These are phyloP conservation scores for Aspergillus sclerotioniger DNA, from an alignment of 495 filamentous ascomycete genomes.

Conservation along the genomic window DNA sequence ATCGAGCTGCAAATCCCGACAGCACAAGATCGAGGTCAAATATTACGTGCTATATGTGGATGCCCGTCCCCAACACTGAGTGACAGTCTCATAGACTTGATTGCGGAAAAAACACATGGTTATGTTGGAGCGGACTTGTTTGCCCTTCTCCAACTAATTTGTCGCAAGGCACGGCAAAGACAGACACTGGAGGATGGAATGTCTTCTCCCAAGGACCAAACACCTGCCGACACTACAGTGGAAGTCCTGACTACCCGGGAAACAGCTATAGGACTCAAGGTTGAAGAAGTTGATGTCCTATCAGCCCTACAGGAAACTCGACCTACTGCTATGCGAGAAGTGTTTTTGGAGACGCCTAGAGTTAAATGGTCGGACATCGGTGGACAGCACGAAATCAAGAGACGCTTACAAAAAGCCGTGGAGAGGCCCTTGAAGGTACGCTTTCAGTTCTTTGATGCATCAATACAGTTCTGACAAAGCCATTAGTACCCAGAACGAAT, in stretches of 20 bases:
- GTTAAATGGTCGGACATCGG: constrained; percentile 89
- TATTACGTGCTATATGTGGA: constrained; percentile 55
- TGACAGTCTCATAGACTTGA: constrained; percentile 37
- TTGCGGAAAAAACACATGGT: constrained; percentile 63
- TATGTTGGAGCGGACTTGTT: constrained; percentile 66
- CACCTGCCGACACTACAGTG: not conserved
- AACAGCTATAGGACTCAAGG: constrained; percentile 22
- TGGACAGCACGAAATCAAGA: constrained; percentile 79
- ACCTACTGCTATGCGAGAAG: constrained; percentile 86
- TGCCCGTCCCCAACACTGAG: constrained; percentile 27
- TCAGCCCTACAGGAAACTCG: constrained; percentile 56
- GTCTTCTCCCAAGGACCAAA: not conserved
- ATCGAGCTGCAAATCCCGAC: constrained; percentile 83
- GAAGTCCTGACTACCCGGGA: constrained; percentile 11
- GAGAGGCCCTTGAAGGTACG: constrained; percentile 65
- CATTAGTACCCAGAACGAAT: constrained; percentile 58
- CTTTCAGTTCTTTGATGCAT: not conserved
- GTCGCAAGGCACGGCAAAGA: constrained; percentile 41
- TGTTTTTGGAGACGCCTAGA: constrained; percentile 83
- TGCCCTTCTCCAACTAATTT: constrained; percentile 46
- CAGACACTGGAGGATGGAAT: constrained; percentile 9
- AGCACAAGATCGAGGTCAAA: constrained; percentile 65
- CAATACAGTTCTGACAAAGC: constrained; percentile 9
- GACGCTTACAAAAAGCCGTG: constrained; percentile 60
- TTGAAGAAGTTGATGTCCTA: constrained; percentile 51